These are phyloP conservation scores for Allodekkera sacchari DNA, from an alignment of 805 yeast genomes.

Conservation along the genomic window DNA sequence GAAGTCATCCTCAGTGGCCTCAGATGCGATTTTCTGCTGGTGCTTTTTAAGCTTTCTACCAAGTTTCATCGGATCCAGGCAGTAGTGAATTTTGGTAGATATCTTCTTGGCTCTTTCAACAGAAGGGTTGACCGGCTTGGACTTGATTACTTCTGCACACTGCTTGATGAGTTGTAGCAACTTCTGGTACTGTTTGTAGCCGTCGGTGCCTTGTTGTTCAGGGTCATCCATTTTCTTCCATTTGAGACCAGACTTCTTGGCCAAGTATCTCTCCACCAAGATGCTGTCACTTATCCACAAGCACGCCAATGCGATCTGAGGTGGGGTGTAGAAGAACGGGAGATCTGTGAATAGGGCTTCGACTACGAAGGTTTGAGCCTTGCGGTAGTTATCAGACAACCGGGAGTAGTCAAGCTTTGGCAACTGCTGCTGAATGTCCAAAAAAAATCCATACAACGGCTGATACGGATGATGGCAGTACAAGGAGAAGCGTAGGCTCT, in stretches of 20 bases:
- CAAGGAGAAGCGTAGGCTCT: constrained; percentile 68
- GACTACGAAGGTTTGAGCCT: constrained; percentile 55
- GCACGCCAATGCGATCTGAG: constrained; percentile 90
- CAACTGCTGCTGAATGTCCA: constrained; percentile 69
- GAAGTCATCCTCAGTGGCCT: background rate
- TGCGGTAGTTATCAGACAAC: constrained; percentile 63
- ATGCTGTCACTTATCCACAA: constrained; percentile 59
- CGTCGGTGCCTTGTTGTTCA: background rate
- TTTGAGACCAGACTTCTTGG: constrained; percentile 43
- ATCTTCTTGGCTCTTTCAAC: constrained; percentile 55
- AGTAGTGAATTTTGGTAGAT: constrained; percentile 55
- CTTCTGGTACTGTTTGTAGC: constrained; percentile 15
- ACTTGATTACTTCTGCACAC: constrained; percentile 41
- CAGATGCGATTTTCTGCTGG: constrained; percentile 1
- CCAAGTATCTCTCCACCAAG: constrained; percentile 58
- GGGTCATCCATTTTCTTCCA: constrained; percentile 13
- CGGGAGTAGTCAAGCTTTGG: constrained; percentile 43
- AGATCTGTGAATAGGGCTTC: constrained; percentile 73
- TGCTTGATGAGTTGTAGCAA: constrained; percentile 36
- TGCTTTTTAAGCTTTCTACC: constrained; percentile 14
- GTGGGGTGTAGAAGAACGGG: constrained; percentile 76
- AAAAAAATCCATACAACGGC: constrained; percentile 89
- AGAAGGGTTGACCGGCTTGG: constrained; percentile 34
- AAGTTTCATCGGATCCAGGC: constrained; percentile 44
- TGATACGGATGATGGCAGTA: constrained; percentile 82